These are phyloP conservation scores for Vaucheria bursata DNA, from an alignment of 352 stramenopile genomes.

Conservation along the genomic window DNA sequence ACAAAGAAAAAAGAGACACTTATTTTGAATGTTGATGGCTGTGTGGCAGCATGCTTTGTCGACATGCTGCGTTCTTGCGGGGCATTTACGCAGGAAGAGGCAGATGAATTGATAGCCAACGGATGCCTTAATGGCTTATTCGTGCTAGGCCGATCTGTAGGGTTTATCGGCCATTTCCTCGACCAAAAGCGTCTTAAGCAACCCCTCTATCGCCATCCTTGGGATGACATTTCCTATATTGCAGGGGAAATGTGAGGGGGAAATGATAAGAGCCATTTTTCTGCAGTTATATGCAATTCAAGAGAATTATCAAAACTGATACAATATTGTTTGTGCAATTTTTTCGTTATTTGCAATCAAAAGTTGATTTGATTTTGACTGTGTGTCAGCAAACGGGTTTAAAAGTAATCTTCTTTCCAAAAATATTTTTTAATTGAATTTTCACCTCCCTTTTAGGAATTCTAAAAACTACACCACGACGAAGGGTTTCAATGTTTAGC, in stretches of 20 bases:
- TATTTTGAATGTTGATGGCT: conserved; percentile 95
- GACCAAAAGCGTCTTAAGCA: conserved; percentile 96
- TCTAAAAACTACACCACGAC: too few species aligned
- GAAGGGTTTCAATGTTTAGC: too few species aligned
- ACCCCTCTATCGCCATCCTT: conserved; percentile 89
- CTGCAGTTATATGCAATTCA: too few species aligned
- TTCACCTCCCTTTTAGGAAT: too few species aligned
- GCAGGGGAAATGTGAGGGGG: background rate
- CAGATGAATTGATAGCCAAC: conserved; percentile 84
- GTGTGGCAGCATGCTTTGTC: conserved; percentile 91
- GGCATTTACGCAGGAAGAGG: conserved; percentile 75
- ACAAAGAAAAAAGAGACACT: conserved; percentile 92
- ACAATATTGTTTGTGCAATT: too few species aligned
- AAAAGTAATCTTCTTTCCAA: too few species aligned
- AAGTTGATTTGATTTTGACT: too few species aligned
- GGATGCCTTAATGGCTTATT: conserved; percentile 89
- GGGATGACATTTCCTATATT: conserved; percentile 93
- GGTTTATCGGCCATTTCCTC: conserved; percentile 87
- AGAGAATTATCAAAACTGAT: too few species aligned
- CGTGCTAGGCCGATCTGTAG: conserved; percentile 64
- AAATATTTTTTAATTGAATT: too few species aligned
- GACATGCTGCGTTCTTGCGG: conserved; percentile 82
- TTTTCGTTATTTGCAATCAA: too few species aligned
- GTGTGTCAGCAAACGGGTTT: too few species aligned
- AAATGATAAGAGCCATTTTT: too few species aligned